Conservation (phyloP, 176 grass and related monocot genomes). For the Oryza glumipatula region DNA sequence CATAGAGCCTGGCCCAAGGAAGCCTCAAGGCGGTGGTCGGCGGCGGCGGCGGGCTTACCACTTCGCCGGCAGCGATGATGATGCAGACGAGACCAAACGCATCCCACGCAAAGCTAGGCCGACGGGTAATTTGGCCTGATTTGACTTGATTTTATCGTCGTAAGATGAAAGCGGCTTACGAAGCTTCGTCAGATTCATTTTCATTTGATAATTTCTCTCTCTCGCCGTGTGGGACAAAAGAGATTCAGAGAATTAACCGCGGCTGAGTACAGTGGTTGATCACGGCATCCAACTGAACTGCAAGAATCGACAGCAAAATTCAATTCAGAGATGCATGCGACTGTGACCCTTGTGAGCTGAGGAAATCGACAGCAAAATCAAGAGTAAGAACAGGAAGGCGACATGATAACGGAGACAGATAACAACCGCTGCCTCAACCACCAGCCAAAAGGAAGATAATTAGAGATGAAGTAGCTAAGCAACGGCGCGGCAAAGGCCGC, state of each 20-base stretch:
- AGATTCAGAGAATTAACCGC: not conserved
- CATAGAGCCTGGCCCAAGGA: not conserved
- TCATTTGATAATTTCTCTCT: too few species aligned
- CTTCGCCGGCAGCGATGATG: not conserved
- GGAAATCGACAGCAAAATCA: not conserved
- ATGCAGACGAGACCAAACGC: not conserved
- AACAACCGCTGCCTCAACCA: too few species aligned
- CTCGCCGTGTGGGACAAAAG: too few species aligned
- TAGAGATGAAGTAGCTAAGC: too few species aligned
- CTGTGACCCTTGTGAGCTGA: not conserved
- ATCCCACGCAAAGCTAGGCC: not conserved
- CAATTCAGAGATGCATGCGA: not conserved
- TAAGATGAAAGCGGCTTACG: conserved; percentile 4
- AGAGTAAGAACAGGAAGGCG: not conserved
- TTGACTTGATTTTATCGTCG: not conserved
- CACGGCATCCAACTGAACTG: not conserved
- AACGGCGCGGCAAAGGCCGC: too few species aligned
- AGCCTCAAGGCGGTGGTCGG: not conserved
- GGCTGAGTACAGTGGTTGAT: not conserved
- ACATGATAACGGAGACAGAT: too few species aligned
- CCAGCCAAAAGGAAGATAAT: too few species aligned
- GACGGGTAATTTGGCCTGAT: not conserved
- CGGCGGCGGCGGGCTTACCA: not conserved
- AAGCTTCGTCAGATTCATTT: not conserved
- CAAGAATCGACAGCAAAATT: not conserved